Evolutionary conservation across 805 yeast genomes (phyloP).

Genomic region (Ogataea paraovalis): DNA sequence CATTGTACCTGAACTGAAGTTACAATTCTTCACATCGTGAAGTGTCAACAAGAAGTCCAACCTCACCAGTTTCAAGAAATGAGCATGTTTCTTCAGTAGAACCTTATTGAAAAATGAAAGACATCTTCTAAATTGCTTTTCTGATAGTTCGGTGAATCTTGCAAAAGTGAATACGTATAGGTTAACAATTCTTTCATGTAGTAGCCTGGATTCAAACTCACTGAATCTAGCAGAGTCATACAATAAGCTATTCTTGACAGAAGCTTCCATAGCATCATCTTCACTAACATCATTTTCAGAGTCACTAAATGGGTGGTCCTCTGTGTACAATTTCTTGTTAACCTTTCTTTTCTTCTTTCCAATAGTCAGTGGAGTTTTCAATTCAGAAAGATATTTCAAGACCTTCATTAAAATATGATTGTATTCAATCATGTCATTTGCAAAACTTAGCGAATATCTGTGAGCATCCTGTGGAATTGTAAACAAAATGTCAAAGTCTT

Average conservation of each 20-base stretch:
- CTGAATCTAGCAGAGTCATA: slow-evolving; percentile 20
- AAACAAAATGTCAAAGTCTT: slow-evolving; percentile 51
- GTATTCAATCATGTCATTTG: slow-evolving; percentile 58
- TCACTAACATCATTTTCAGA: slow-evolving; percentile 20
- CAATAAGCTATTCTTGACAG: slow-evolving; percentile 12
- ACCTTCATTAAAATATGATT: slow-evolving; percentile 62
- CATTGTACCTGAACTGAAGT: slow-evolving; percentile 46
- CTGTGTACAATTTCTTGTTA: slow-evolving; percentile 10
- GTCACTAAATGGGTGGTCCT: slow-evolving; percentile 25
- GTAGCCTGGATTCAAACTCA: slow-evolving; percentile 40
- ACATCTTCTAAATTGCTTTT: slow-evolving; percentile 56
- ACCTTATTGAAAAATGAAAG: slow-evolving; percentile 69
- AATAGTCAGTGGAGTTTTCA: slow-evolving; percentile 34
- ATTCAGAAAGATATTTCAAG: slow-evolving; percentile 61
- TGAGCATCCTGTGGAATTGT: slow-evolving; percentile 60
- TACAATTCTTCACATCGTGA: slow-evolving; percentile 47
- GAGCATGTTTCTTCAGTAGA: slow-evolving; percentile 58
- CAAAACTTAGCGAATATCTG: slow-evolving; percentile 58
- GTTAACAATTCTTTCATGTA: slow-evolving; percentile 57
- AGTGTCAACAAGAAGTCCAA: slow-evolving; percentile 68
- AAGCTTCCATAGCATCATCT: slow-evolving; percentile 24
- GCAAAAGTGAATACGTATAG: slow-evolving; percentile 61
- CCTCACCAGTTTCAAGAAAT: slow-evolving; percentile 51
- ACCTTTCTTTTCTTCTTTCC: slow-evolving; percentile 14
- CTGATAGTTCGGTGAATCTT: slow-evolving; percentile 58